Evolutionary conservation across 371 early-diverging fungal species (phyloP), one percentile per base, ranked within the genome.

Genomic region (Capillidium rhysosporum): DNA sequence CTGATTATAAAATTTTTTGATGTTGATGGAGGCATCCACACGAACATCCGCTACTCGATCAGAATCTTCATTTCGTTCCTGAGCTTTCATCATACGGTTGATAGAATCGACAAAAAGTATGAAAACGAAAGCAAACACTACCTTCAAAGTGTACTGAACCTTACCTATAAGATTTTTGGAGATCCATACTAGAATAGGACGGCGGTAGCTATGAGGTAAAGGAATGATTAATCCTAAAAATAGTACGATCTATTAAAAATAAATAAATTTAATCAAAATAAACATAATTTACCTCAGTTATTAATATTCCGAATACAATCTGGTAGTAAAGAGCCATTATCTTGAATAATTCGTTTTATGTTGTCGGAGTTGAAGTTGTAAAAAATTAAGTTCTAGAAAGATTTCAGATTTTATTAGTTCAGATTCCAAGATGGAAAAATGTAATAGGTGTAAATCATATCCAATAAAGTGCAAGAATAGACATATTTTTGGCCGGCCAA

Each of bases 1-100:
- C 66, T 92, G 92, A 26, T 82, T 84, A 56, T 89, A 86, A 61
- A 91, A 88, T 61, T 78, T 76, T 59, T 74, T 75, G 7, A 82
- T 74, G 56, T 77, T 73, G 28, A 73, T 62, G 56, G 68, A 72
- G 30, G 79, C 69, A 52, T 83, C 79, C 16, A 67, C 59, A 34
- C 70, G 68, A 43, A 67, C 61, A 43, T 71, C 73, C 43, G 61
- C 63, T 21, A 58, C 55, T 4, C 41, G 28, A 62, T 61, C 70
- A 30, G 40, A 55, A 9, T 64, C 63, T 16, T 63, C 64, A 26
- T 62, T 63, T 18, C 63, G 61, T 14, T 66, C 62, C 28, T 77
- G 68, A 23, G 75, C 73, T 59, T 69, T 70, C 53, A 69, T 68
- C 47, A 80, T 74, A 29, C 82, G 76, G 59, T 80, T 79, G 38